Conservation (phyloP, 2,329 filamentous ascomycete genomes). For the Periglandula ipomoeae region DNA sequence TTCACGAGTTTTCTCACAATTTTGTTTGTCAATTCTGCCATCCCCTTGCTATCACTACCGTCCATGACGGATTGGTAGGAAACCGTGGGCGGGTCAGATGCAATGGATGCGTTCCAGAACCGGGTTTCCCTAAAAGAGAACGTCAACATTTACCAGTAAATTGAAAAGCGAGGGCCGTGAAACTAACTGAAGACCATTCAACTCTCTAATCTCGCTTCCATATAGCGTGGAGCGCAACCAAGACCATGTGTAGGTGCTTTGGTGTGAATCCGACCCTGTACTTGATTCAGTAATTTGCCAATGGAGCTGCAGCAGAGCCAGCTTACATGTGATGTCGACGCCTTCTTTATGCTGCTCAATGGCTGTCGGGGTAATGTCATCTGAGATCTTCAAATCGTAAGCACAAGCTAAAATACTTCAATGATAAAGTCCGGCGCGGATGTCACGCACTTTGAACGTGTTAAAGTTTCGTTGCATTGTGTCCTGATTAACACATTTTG, state of each 20-base stretch:
- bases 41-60: constrained; percentile 32
- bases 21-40: constrained; percentile 53
- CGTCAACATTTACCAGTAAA: not conserved
- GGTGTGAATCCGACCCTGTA: constrained; percentile 61
- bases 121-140: not conserved
- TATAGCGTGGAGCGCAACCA: constrained; percentile 17
- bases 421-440: not conserved
- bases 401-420: not conserved
- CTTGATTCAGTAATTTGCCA: not conserved
- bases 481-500: constrained; percentile 30
- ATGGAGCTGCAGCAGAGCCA: too few relatives aligned
- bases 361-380: constrained; percentile 19
- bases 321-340: constrained; percentile 26
- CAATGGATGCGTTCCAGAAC: constrained; percentile 23
- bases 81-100: constrained; percentile 46
- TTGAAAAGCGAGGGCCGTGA: not conserved
- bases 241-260: constrained; percentile 59
- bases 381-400: constrained; percentile 19
- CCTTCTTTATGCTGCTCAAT: constrained; percentile 19
- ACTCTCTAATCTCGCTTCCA: constrained; percentile 26
- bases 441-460: constrained; percentile 26
- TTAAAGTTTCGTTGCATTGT: constrained; percentile 34
- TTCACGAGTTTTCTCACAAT: constrained; percentile 41
- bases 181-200: constrained; percentile 8
- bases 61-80: constrained; percentile 52